Conservation (phyloP, 139 green algal genomes). For the Chlamydomonas schloesseri region DNA sequence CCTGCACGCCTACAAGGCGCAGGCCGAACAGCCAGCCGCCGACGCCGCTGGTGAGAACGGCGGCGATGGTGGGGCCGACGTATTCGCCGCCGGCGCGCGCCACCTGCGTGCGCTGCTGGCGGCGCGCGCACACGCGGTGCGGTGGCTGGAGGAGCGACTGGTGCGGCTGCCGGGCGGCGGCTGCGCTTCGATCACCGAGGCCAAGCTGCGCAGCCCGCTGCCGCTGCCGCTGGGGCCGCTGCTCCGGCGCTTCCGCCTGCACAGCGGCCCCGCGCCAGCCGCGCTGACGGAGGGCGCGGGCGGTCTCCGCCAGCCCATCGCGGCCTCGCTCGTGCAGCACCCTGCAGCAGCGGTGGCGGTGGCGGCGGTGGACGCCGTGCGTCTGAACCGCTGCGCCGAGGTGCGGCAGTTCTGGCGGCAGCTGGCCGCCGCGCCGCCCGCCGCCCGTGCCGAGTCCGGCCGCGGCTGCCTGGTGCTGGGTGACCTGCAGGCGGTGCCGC, state of each 20-base stretch:
- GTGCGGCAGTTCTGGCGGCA: slow-evolving; percentile 10
- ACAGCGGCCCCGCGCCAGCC: neutral
- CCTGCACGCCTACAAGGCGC: neutral
- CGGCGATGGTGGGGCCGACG: no score
- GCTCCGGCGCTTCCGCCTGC: neutral
- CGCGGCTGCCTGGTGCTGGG: slow-evolving; percentile 16
- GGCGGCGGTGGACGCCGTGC: neutral
- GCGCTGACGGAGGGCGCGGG: neutral
- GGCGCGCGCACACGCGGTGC: slow-evolving; percentile 2
- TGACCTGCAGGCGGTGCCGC: neutral
- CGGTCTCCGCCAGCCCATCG: no score
- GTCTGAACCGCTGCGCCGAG: slow-evolving; percentile 2
- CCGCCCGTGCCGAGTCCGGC: neutral
- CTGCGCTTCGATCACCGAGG: neutral
- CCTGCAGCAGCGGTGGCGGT: neutral
- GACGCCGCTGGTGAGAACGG: no score
- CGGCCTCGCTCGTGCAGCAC: neutral
- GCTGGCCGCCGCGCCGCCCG: neutral
- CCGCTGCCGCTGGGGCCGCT: neutral
- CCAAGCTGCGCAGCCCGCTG: neutral
- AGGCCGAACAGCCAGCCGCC: no score
- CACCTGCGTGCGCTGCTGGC: neutral
- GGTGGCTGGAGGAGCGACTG: slow-evolving; percentile 40
- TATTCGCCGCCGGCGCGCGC: neutral
- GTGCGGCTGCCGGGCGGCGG: neutral